Conservation (phyloP, 805 yeast species). For the Starmerella geochares region DNA sequence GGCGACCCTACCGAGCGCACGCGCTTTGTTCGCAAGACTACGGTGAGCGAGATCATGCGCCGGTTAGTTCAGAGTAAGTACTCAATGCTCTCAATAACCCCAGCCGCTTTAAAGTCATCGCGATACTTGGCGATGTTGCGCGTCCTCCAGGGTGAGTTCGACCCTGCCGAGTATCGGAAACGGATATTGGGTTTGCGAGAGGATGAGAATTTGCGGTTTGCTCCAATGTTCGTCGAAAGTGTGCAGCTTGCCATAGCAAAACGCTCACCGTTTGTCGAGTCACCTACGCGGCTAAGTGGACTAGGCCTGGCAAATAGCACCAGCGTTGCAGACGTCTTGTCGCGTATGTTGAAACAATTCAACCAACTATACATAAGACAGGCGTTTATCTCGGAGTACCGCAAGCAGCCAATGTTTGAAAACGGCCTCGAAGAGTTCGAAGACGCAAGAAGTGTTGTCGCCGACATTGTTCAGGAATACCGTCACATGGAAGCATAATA, state of each 20-base stretch:
- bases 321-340: slow-evolving; percentile 55
- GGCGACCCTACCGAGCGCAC: slow-evolving; percentile 37
- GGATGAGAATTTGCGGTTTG: slow-evolving; percentile 48
- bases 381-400: slow-evolving; percentile 77
- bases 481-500: slow-evolving; percentile 33
- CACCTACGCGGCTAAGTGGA: slow-evolving; percentile 54
- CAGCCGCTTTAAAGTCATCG: slow-evolving; percentile 32
- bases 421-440: slow-evolving; percentile 60
- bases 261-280: slow-evolving; percentile 50
- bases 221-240: slow-evolving; percentile 76
- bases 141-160: slow-evolving; percentile 55
- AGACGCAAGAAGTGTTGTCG: slow-evolving; percentile 59
- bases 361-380: slow-evolving; percentile 68
- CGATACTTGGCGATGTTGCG: slow-evolving; percentile 62
- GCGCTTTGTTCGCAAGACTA: slow-evolving; percentile 53
- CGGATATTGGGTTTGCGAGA: slow-evolving; percentile 35
- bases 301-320: slow-evolving; percentile 77
- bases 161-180: slow-evolving; percentile 56
- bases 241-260: slow-evolving; percentile 69
- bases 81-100: slow-evolving; percentile 49
- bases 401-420: slow-evolving; percentile 37
- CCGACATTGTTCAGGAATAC: slow-evolving; percentile 51
- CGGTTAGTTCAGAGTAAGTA: slow-evolving; percentile 71
- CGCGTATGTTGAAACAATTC: slow-evolving; percentile 60
- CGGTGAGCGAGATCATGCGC: slow-evolving; percentile 75